Evolutionary conservation across 2,329 filamentous ascomycete genomes (phyloP), one percentile per base, ranked within the genome.

Genomic region (Colletotrichum acutatum): DNA sequence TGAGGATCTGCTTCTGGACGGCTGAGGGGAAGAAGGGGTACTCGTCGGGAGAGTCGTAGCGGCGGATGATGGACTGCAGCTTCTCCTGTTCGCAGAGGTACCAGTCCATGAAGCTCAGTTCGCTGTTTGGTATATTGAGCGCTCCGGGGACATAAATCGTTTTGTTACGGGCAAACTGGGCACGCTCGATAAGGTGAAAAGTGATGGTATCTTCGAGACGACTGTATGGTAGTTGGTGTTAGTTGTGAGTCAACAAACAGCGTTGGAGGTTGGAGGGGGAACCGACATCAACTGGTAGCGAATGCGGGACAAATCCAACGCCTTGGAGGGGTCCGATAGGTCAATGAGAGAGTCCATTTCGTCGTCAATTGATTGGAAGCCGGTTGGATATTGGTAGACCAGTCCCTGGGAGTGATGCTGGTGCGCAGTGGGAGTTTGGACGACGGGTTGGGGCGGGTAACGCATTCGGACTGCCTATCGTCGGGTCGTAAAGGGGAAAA

Each of bases 151-250:
- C 83, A 85, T 99, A 99, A 83, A 98, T 95, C 78, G 92, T 94
- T 80, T 90, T 87, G 85, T 98, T 98, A 76, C 97, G 89, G 4
- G 96, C 95, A 83, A 98, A 99, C 83, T 99, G 97, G n/a, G 96
- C 96, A 53, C 97, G 93, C 85, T 99, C 97, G 80, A 98, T 98
- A 52, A 99, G 88, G 84, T 98, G 94, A 84, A 97, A 98, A 76
- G 94, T 97, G 80, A 99, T 98, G 74, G 96, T 98, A 81, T 99
- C 97, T 86, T 99, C 97, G 22, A 98, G 89, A 24, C 97, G 97
- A 80, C 97, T 99, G 79, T 62, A 22, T 56, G 12, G 2, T 30
- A n/a, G 14, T 54, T 64, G 30, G 7, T 11, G 14, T 64, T 49
- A 64, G 61, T 5, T 5, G 22, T 11, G 30, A 59, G 54, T 52